Percentiles rank a stretch among this genome's conserved stretches.
These are phyloP conservation scores for Fragaria iinumae DNA, from an alignment of 306 rosid species.

Conservation along the genomic window DNA sequence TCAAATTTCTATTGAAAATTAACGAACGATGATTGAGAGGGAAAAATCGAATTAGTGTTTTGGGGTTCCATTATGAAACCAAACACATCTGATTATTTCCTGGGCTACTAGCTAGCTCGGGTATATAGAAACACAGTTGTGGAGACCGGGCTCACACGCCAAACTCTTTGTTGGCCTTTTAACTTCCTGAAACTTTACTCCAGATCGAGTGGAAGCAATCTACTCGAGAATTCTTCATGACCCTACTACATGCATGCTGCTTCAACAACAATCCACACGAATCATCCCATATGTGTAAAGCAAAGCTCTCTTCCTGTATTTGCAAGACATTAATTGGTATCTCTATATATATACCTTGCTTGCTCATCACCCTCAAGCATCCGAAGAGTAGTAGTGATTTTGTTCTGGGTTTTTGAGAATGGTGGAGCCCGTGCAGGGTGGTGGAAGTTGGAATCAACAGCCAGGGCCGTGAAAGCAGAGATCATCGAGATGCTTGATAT, in stretches of 20 bases:
- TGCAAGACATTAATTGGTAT: background rate
- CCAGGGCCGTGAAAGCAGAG: too few species aligned
- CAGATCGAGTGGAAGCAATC: background rate
- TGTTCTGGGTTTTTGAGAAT: too few species aligned
- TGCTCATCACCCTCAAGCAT: constrained; percentile 11
- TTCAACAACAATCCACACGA: background rate
- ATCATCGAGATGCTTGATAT: too few species aligned
- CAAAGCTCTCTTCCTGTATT: background rate
- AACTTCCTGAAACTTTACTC: too few species aligned
- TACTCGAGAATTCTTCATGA: background rate
- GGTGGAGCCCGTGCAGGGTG: too few species aligned
- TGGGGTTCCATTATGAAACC: background rate
- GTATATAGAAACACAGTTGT: background rate
- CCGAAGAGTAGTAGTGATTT: background rate
- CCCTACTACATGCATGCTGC: background rate
- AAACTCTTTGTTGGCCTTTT: background rate
- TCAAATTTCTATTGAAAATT: background rate
- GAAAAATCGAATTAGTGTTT: background rate
- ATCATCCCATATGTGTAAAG: background rate
- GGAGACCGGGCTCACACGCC: background rate
- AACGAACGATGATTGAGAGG: background rate
- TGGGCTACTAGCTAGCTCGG: background rate
- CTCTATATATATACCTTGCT: constrained; percentile 6
- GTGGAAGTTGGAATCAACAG: too few species aligned
- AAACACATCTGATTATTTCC: background rate